Base-by-base conservation (phyloP, 2,329 filamentous ascomycete genomes). In the Tolypocladium endophyticum region DNA sequence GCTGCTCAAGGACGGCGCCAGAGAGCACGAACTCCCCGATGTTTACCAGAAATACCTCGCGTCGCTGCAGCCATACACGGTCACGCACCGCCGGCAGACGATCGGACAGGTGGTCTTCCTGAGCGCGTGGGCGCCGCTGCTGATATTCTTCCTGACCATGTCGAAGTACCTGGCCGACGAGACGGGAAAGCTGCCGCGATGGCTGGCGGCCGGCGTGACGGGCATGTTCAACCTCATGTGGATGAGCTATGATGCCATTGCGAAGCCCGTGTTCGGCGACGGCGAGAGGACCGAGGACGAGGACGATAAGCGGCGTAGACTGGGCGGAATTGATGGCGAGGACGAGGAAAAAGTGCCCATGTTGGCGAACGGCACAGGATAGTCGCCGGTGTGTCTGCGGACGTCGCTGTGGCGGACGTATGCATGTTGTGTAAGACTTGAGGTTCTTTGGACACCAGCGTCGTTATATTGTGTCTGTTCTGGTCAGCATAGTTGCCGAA, bases 41-140 rank as follows among this genome's bases (percentile, higher is more conserved):
- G 86, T 89, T 59, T 99, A 97, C 69, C 86, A 86, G 66, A 75
- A 77, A 1, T 96, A 92, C 71, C 79, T 99, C 4, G 76, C 81
- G 9, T 75, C 80, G 18, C 79, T 97, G 54, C 81, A 83, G 58
- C 77, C 89, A 0, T 97, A 93, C 71, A 84, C 78, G 0, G 77
- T 84, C 28, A 96, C 91, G 0, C 86, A 80, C 0, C 70, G 69
- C 57, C 78, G 82, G 38, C 93, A 97, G 72, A 76, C 72, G 20
- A 62, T 90, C 0, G 94, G 90, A 0, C 77, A 80, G 55, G 73
- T 77, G 16, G 60, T 92, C 1, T 86, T 95, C 62, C n/a, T 85
- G 7, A 63, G 75, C 0, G 63, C 84, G 0, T 89, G 85, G 79
- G 64, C 67, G 16, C 61, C 79, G 18, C 84, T 89, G 0, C 62